Percentiles rank a stretch among this genome's conserved stretches.
phyloP scores from a whole-genome alignment of 371 early-diverging fungal genomes.

The Zancudomyces culisetae region DNA sequence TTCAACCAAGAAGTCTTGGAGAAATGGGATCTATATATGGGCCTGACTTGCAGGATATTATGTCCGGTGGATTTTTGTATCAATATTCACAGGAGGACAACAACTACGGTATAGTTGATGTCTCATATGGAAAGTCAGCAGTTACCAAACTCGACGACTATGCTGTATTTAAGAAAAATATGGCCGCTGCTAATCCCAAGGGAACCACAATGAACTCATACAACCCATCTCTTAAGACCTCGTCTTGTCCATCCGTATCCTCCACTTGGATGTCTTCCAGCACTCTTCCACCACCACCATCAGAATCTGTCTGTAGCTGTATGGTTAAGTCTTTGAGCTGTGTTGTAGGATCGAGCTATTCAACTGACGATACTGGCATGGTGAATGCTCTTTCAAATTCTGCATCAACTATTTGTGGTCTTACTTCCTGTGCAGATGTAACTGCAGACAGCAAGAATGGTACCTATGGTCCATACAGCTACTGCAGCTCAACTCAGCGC shows the following conservation, averaged over 20 bases:
- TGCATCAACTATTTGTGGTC: slow-evolving; percentile 17
- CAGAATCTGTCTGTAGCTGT: slow-evolving; percentile 40
- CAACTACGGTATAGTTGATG: slow-evolving; percentile 51
- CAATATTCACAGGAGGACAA: slow-evolving; percentile 65
- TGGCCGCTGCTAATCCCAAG: slow-evolving; percentile 9
- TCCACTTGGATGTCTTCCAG: slow-evolving; percentile 35
- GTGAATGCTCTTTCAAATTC: slow-evolving; percentile 11
- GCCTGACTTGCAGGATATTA: slow-evolving; percentile 37
- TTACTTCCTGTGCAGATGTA: slow-evolving; percentile 13
- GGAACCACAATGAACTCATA: slow-evolving; percentile 23
- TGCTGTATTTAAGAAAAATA: slow-evolving; percentile 14
- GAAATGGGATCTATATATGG: slow-evolving; percentile 38
- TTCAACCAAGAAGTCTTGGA: slow-evolving; percentile 22
- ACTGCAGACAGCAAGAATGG: slow-evolving; percentile 13
- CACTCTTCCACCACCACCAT: slow-evolving; percentile 48
- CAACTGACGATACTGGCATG: slow-evolving; percentile 6
- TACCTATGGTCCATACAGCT: slow-evolving; percentile 13
- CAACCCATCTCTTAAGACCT: slow-evolving; percentile 22
- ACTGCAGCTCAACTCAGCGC: slow-evolving; percentile 14
- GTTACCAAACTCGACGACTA: slow-evolving; percentile 16
- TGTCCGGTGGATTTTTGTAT: slow-evolving; percentile 63
- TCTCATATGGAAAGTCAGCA: slow-evolving; percentile 10
- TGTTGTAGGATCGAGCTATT: slow-evolving; percentile 8
- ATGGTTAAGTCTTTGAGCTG: slow-evolving; percentile 43
- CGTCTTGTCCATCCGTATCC: slow-evolving; percentile 32